Percentiles rank a stretch among this genome's conserved stretches.
Evolutionary conservation across 352 stramenopile genomes (phyloP).

Genomic region (Phytophthora cajani): DNA sequence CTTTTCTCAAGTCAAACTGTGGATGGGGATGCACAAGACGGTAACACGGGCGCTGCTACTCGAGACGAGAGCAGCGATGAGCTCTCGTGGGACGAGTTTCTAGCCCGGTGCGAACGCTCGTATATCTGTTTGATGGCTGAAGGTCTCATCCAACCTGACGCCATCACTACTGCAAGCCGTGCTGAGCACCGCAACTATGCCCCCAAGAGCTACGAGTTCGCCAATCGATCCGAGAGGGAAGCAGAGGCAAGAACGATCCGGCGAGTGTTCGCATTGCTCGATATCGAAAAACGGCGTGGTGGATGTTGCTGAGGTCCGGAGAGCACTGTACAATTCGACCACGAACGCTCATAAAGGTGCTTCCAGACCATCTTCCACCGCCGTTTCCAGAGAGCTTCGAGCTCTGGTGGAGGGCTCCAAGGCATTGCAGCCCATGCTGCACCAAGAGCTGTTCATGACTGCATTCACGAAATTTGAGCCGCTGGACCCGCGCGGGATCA

Average conservation of each 20-base stretch:
- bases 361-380: neutral
- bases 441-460: conserved; percentile 65
- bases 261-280: conserved; percentile 60
- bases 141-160: conserved; percentile 32
- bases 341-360: conserved; percentile 8
- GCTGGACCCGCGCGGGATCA: conserved; percentile 63
- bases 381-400: conserved; percentile 28
- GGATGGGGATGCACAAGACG: neutral
- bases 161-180: neutral
- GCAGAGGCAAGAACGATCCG: conserved; percentile 60
- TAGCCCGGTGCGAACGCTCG: conserved; percentile 49
- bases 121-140: conserved; percentile 56
- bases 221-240: conserved; percentile 22
- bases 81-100: conserved; percentile 65
- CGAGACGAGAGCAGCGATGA: conserved; percentile 28
- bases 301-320: conserved; percentile 66
- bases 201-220: conserved; percentile 1
- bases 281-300: conserved; percentile 69
- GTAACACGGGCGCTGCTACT: neutral
- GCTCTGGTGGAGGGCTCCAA: conserved; percentile 50
- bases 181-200: neutral
- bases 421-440: conserved; percentile 65
- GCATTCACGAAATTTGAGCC: conserved; percentile 72
- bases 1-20: conserved; percentile 31
- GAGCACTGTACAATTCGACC: conserved; percentile 45